These are phyloP conservation scores for Phytophthora hybrid DNA, from an alignment of 352 stramenopile genomes.

Conservation along the genomic window DNA sequence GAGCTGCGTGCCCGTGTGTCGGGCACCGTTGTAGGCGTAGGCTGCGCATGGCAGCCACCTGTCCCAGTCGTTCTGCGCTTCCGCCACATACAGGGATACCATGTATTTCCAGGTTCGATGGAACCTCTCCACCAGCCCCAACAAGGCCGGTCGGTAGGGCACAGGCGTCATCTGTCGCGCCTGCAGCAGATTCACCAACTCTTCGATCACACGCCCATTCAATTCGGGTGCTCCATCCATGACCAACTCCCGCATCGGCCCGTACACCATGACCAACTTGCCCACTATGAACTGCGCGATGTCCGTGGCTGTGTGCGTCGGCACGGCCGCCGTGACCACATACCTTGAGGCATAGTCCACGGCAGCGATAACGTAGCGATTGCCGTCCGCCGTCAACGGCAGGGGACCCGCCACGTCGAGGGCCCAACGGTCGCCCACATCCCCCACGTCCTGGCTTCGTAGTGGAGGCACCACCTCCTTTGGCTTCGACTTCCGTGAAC, in stretches of 20 bases:
- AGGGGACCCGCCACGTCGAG: neutral
- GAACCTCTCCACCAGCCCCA: constrained; percentile 9
- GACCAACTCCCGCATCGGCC: constrained; percentile 2
- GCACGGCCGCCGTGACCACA: neutral
- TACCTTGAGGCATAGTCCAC: neutral
- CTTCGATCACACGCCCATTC: constrained; percentile 1
- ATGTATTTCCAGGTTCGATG: constrained; percentile 3
- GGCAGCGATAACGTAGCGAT: neutral
- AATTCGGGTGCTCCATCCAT: constrained; percentile 15
- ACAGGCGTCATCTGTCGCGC: constrained; percentile 3
- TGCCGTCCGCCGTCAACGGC: neutral
- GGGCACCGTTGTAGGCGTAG: constrained; percentile 15
- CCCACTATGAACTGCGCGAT: neutral
- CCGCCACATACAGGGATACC: constrained; percentile 3
- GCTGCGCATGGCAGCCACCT: constrained; percentile 4
- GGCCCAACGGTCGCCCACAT: neutral
- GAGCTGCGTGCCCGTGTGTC: constrained; percentile 3
- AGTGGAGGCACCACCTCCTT: neutral
- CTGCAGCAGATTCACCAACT: neutral
- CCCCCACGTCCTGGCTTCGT: neutral
- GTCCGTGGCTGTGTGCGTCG: neutral
- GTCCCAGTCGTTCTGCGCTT: constrained; percentile 9
- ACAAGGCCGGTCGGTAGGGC: constrained; percentile 5
- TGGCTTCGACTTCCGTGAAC: neutral
- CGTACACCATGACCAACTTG: neutral